Evolutionary conservation across 768 basidiomycete species (phyloP), one percentile per base, ranked within the genome.

Genomic region (Baorangia bicolor): DNA sequence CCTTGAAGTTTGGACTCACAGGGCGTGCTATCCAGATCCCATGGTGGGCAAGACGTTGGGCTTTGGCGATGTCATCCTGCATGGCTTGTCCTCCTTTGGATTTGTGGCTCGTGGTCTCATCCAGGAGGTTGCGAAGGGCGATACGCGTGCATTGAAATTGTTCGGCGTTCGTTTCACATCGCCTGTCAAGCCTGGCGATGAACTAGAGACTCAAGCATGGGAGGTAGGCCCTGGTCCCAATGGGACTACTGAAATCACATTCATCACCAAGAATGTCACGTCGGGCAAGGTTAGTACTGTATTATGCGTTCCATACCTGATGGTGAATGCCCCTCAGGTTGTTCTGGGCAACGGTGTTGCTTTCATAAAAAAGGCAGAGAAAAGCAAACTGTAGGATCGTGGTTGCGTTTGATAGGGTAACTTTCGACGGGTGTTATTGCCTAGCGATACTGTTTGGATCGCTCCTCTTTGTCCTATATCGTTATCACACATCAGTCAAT

Each of bases 1-100:
- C 44, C 4, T 50, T 12, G 20, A 18, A 6, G 13, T 21, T 21
- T 57, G 27, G 14, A 3, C 47, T 52, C 35, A 55, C 23, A 12
- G 1, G 14, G 13, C 13, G 5, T 30, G 16, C 30, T 14, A 23
- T 49, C 3, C 66, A 88, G 92, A 94, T 74, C 90, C 92, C 2
- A 69, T 64, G 14, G 83, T 90, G 37, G 92, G 91, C n/a, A 69
- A 83, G 59, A 77, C 76, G 9, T 78, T 85, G 18, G 90, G 91
- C 12, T 94, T 95, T 64, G 90, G 90, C 3, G 92, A 87, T 45
- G 84, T 87, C 35, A 93, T 95, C 63, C 79, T 94, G 3, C 92
- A 95, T 65, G 92, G 92, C 28, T 78, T 94, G 25, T 86, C 88
- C 20, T 83, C 87, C 0, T 94, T 82, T 67, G 92, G 92, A 11